These are phyloP conservation scores for Schwanniomyces vanrijiae DNA, from an alignment of 805 yeast species.

Conservation along the genomic window DNA sequence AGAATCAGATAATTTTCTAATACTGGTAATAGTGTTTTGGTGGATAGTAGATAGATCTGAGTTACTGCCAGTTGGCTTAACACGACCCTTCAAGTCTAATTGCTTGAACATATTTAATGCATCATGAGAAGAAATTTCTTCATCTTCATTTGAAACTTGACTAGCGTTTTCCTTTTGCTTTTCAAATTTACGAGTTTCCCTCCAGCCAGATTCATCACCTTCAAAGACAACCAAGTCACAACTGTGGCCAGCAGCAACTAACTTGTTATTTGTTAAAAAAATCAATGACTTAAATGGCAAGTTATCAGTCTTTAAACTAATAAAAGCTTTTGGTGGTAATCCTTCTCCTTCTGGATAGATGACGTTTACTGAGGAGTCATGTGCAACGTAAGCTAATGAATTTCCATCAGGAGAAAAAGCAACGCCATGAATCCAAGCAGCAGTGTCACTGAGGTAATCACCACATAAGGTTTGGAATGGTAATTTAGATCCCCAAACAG, in stretches of 20 bases:
- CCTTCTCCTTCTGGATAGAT: constrained; percentile 75
- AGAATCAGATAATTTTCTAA: constrained; percentile 48
- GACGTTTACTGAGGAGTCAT: constrained; percentile 80
- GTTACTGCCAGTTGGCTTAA: constrained; percentile 36
- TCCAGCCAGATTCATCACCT: constrained; percentile 67
- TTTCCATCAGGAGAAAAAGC: constrained; percentile 80
- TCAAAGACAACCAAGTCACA: constrained; percentile 85
- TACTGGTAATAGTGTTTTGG: constrained; percentile 81
- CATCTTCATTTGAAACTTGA: constrained; percentile 42
- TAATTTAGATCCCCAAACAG: constrained; percentile 91
- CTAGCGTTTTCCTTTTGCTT: constrained; percentile 45
- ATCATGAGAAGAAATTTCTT: constrained; percentile 64
- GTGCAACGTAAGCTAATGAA: constrained; percentile 77
- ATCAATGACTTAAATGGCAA: constrained; percentile 79
- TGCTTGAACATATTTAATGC: constrained; percentile 94
- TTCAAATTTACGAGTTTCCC: constrained; percentile 59
- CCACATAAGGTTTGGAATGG: constrained; percentile 93
- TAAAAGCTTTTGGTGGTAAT: constrained; percentile 59
- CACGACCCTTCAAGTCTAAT: constrained; percentile 90
- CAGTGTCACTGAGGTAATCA: constrained; percentile 64
- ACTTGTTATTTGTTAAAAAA: constrained; percentile 64
- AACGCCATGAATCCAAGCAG: constrained; percentile 92
- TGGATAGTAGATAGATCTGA: constrained; percentile 70
- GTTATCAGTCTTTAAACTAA: constrained; percentile 60
- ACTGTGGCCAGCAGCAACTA: constrained; percentile 89